Conservation (phyloP, 2,329 filamentous ascomycete species). For the Raffaelea albimanens region DNA sequence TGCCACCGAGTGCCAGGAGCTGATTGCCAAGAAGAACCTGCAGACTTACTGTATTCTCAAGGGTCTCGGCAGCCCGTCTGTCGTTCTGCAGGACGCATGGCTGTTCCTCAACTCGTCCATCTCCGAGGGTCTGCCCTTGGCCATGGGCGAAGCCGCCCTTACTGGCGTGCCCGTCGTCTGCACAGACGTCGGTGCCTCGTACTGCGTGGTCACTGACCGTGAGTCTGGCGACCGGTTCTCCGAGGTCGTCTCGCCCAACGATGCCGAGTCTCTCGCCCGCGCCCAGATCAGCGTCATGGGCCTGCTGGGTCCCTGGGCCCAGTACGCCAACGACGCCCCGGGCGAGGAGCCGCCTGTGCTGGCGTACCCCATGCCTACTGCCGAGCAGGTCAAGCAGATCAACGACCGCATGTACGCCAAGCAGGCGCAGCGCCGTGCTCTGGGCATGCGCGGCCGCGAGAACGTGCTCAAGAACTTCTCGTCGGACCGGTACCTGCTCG, state of each 20-base stretch:
- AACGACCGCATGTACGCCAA: conserved; percentile 52
- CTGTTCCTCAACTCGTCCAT: conserved; percentile 49
- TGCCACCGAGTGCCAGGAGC: conserved; percentile 45
- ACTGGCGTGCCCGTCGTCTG: conserved; percentile 46
- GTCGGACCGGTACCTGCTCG: conserved; percentile 44
- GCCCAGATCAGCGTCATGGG: conserved; percentile 54
- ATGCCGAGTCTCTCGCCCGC: conserved; percentile 47
- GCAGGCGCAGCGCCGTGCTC: conserved; percentile 39
- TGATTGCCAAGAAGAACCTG: conserved; percentile 45
- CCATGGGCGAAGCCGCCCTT: conserved; percentile 47
- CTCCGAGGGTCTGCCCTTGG: conserved; percentile 45
- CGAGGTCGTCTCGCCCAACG: conserved; percentile 55
- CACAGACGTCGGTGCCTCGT: conserved; percentile 46
- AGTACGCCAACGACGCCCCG: conserved; percentile 43
- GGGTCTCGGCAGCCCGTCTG: conserved; percentile 46
- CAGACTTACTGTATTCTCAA: conserved; percentile 39
- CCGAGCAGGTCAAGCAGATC: conserved; percentile 40
- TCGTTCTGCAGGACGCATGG: conserved; percentile 46
- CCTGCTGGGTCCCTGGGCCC: conserved; percentile 51
- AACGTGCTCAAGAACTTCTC: conserved; percentile 47
- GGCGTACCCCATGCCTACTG: conserved; percentile 22
- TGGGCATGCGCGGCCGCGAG: conserved; percentile 43
- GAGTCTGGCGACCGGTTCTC: conserved; percentile 41
- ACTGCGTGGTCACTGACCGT: conserved; percentile 45
- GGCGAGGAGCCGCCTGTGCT: conserved; percentile 23